Conservation (phyloP, 495 filamentous ascomycete genomes). For the Xylaria flabelliformis region DNA sequence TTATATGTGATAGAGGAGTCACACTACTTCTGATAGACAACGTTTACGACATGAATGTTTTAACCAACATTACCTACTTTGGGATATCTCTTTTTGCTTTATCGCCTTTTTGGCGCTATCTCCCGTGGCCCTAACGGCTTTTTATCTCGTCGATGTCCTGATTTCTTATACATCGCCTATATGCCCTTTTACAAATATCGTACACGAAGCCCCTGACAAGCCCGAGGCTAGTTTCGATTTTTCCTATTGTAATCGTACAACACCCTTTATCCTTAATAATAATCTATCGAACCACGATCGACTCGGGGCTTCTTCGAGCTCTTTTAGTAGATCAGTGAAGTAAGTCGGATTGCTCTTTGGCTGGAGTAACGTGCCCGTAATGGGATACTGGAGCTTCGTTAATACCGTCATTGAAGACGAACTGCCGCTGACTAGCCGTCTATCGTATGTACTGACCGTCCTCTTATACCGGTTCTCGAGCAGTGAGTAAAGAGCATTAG, state of each 20-base stretch:
- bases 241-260: constrained; percentile 60
- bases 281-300: constrained; percentile 64
- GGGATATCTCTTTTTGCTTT: not conserved
- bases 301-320: constrained; percentile 73
- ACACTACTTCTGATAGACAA: not conserved
- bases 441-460: constrained; percentile 48
- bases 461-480: constrained; percentile 75
- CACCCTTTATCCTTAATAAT: constrained; percentile 66
- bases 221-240: not conserved
- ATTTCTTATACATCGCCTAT: not conserved
- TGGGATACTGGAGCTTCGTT: constrained; percentile 61
- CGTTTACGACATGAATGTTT: not conserved
- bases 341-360: constrained; percentile 79
- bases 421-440: not conserved
- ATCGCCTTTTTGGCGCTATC: not conserved
- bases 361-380: constrained; percentile 64
- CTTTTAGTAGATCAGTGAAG: constrained; percentile 73
- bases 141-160: not conserved
- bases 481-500: constrained; percentile 76
- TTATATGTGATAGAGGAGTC: not conserved
- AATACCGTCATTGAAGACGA: not conserved
- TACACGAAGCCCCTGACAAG: not conserved
- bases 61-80: not conserved
- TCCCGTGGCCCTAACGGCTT: not conserved
- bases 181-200: constrained; percentile 3